These are phyloP conservation scores for Astrothelium subdiscretum DNA, from an alignment of 495 filamentous ascomycete genomes.

Conservation along the genomic window DNA sequence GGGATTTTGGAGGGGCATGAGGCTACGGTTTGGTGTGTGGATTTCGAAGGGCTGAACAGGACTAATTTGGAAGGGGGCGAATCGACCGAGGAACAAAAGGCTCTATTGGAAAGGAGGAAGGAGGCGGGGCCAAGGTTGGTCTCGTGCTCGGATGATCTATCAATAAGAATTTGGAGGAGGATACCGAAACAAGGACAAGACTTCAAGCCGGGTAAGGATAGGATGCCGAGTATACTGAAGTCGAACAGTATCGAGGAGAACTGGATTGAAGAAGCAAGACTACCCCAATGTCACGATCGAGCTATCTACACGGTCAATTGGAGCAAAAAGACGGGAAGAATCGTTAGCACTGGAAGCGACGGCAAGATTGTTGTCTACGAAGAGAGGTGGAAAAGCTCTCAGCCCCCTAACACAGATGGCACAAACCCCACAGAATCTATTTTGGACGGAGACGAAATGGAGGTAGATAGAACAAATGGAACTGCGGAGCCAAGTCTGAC, in stretches of 20 bases:
- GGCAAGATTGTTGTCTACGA: conserved; percentile 73
- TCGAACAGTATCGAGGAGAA: conserved; percentile 58
- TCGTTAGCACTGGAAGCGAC: conserved; percentile 79
- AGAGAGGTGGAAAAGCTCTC: conserved; percentile 31
- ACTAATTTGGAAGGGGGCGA: conserved; percentile 24
- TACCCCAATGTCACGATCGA: conserved; percentile 66
- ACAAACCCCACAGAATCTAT: not conserved
- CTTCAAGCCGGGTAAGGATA: conserved; percentile 23
- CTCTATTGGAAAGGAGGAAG: conserved; percentile 26
- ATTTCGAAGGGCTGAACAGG: conserved; percentile 52
- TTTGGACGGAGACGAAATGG: not conserved
- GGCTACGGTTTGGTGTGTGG: conserved; percentile 77
- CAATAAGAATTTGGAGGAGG: conserved; percentile 65
- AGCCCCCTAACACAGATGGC: not conserved
- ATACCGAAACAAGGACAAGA: conserved; percentile 43
- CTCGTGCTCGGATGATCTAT: conserved; percentile 69
- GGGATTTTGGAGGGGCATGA: conserved; percentile 64
- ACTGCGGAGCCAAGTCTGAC: conserved; percentile 30
- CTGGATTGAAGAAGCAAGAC: conserved; percentile 59
- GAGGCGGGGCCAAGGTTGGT: conserved; percentile 53
- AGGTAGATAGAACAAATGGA: conserved; percentile 12
- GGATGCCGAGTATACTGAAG: conserved; percentile 72
- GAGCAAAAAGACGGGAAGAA: conserved; percentile 59
- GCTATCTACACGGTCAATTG: conserved; percentile 72
- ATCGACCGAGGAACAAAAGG: conserved; percentile 28